These are phyloP conservation scores for Thymus quinquecostatus DNA, from an alignment of 257 asterid genomes.

Conservation along the genomic window DNA sequence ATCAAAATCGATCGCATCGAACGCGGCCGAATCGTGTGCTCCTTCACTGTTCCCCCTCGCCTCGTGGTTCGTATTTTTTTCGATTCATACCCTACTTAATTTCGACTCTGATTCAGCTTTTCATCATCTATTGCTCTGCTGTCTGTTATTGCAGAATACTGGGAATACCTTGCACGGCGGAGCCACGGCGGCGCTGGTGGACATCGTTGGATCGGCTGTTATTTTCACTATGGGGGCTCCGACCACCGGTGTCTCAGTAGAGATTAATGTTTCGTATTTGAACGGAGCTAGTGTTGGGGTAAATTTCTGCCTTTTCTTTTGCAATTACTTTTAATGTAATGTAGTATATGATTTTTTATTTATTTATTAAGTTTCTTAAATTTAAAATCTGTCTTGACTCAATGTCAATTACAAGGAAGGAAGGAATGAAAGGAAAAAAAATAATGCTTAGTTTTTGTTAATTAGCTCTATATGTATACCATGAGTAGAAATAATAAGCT, in stretches of 20 bases:
- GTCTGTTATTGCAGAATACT: conserved; percentile 42
- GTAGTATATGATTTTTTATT: background rate
- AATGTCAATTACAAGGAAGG: too few relatives aligned
- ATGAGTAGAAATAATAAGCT: background rate
- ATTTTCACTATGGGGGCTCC: conserved; percentile 58
- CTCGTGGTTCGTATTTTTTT: conserved; percentile 53
- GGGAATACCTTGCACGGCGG: conserved; percentile 81
- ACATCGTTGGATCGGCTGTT: conserved; percentile 67
- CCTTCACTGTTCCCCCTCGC: conserved; percentile 74
- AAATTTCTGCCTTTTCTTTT: conserved; percentile 24
- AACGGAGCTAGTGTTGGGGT: conserved; percentile 69
- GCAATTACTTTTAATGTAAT: too few relatives aligned
- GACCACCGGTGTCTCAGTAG: conserved; percentile 70
- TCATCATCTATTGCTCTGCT: background rate
- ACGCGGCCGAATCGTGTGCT: conserved; percentile 71
- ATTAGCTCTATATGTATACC: too few relatives aligned
- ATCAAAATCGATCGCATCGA: conserved; percentile 60
- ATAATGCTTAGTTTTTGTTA: too few relatives aligned
- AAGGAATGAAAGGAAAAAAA: too few relatives aligned
- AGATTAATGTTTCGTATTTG: conserved; percentile 70
- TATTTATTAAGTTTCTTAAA: background rate
- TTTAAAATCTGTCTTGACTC: background rate
- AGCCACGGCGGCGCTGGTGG: conserved; percentile 79
- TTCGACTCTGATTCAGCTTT: conserved; percentile 1
- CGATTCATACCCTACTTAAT: background rate